Percentiles rank a stretch among this genome's conserved stretches.
Evolutionary conservation across 202 grass and related monocot genomes (phyloP).

Genomic region (Sporobolus alterniflorus): DNA sequence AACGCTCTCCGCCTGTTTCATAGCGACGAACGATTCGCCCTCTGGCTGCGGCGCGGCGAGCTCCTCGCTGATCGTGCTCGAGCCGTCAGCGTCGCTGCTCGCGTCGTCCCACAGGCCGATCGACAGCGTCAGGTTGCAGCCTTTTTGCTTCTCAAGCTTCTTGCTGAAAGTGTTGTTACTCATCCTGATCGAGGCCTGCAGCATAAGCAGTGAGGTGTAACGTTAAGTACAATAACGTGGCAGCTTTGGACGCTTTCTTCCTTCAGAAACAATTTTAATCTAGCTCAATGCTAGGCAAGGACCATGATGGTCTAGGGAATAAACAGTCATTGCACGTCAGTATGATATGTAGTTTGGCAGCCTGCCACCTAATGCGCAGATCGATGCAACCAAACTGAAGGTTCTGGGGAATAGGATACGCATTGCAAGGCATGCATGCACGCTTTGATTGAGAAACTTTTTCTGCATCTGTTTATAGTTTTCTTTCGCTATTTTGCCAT

Average conservation of each 20-base stretch:
- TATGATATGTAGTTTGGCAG: constrained; percentile 37
- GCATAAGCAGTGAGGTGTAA: not conserved
- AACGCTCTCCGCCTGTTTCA: not conserved
- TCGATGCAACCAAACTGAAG: constrained; percentile 9
- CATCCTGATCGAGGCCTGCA: constrained; percentile 28
- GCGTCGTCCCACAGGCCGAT: constrained; percentile 38
- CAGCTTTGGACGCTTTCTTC: no score
- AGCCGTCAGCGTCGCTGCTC: constrained; percentile 38
- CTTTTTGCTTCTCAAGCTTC: not conserved
- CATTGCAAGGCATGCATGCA: not conserved
- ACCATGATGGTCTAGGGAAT: not conserved
- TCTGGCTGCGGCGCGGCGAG: not conserved
- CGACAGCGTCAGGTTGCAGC: constrained; percentile 51
- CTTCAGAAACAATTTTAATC: not conserved
- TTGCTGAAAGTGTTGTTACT: not conserved
- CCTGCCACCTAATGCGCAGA: constrained; percentile 37
- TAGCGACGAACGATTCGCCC: not conserved
- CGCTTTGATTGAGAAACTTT: not conserved
- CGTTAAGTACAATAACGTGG: not conserved
- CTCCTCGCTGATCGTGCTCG: constrained; percentile 59
- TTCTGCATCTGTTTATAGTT: not conserved
- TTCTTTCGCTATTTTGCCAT: not conserved
- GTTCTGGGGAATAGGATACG: constrained; percentile 2
- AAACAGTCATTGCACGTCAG: constrained; percentile 43
- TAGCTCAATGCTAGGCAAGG: not conserved